Percentiles rank a stretch among this genome's conserved stretches.
Conservation (phyloP, 495 filamentous ascomycete species). For the Beverwykella pulmonaria region DNA sequence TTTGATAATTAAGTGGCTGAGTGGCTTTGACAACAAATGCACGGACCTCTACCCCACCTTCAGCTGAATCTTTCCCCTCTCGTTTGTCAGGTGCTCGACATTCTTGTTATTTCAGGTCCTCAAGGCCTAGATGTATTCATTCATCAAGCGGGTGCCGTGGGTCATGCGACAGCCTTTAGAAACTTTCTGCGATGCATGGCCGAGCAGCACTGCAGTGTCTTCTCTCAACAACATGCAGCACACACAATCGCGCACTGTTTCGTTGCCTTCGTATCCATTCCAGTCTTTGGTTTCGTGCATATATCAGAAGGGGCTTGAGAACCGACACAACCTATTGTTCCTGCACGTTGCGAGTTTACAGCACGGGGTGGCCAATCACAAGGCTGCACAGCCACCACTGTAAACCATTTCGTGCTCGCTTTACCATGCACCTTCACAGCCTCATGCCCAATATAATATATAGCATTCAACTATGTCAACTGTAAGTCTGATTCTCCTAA, state of each 20-base stretch:
- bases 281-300: not conserved
- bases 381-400: slow-evolving; percentile 2
- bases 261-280: not conserved
- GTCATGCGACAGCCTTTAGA: too few relatives aligned
- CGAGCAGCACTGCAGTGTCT: too few relatives aligned
- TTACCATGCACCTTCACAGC: not conserved
- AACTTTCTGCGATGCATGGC: too few relatives aligned
- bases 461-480: not conserved
- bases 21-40: too few relatives aligned
- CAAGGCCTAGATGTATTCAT: too few relatives aligned
- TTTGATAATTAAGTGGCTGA: too few relatives aligned
- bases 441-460: not conserved
- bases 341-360: not conserved
- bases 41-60: too few relatives aligned
- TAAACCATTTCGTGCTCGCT: not conserved
- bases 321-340: not conserved
- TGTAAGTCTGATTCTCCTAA: not conserved
- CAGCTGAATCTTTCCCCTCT: too few relatives aligned
- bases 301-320: not conserved
- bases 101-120: too few relatives aligned
- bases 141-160: too few relatives aligned
- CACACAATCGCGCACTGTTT: not conserved
- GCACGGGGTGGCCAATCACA: not conserved
- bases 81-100: too few relatives aligned
- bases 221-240: too few relatives aligned